Percentiles rank a stretch among this genome's conserved stretches.
Evolutionary conservation across 1,284 basidiomycete genomes (phyloP).

Genomic region (Rhodotorula sp.): DNA sequence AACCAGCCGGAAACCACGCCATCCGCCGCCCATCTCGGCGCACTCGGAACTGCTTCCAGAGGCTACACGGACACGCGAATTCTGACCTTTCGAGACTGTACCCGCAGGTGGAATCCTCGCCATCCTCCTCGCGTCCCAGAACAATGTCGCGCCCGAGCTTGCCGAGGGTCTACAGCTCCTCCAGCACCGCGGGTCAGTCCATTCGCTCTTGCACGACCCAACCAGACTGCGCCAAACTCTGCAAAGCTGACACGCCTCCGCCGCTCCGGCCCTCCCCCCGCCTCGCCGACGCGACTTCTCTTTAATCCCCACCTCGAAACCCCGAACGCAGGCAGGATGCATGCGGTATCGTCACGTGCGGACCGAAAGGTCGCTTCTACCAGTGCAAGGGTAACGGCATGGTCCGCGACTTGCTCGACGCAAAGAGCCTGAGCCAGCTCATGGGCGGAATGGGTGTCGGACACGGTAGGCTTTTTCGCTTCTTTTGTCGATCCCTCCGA

Average conservation of each 20-base stretch:
- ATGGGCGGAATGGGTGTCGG: constrained; percentile 96
- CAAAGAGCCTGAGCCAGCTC: constrained; percentile 69
- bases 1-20: too few species aligned
- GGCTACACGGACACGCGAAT: neutral
- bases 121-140: constrained; percentile 41
- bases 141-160: constrained; percentile 41
- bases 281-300: neutral
- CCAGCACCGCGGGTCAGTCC: constrained; percentile 65
- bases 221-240: neutral
- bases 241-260: neutral
- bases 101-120: constrained; percentile 42
- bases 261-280: neutral
- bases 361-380: constrained; percentile 88
- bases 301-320: neutral
- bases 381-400: constrained; percentile 99
- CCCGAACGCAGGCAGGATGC: constrained; percentile 78
- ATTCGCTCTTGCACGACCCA: neutral
- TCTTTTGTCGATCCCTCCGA: constrained; percentile 35
- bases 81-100: neutral
- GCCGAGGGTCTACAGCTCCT: constrained; percentile 83
- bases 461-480: constrained; percentile 66
- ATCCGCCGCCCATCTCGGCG: too few species aligned
- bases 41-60: too few species aligned
- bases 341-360: constrained; percentile 96
- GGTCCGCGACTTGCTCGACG: constrained; percentile 97